Evolutionary conservation across 2,329 filamentous ascomycete genomes (phyloP).

Genomic region (Myriosclerotinia curreyana): DNA sequence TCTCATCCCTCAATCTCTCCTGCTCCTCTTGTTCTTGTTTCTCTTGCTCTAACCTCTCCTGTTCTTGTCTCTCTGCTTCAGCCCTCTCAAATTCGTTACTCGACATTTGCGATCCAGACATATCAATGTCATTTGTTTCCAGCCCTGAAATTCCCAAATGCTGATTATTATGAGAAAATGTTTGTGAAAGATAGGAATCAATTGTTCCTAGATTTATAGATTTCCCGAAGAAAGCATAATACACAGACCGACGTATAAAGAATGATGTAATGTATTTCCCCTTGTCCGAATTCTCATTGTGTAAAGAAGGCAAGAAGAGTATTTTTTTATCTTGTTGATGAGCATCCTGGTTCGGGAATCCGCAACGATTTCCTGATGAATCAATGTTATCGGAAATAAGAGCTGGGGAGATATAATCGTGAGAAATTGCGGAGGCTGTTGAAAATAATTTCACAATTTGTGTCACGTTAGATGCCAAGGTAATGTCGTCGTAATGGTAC

Average conservation of each 20-base stretch:
- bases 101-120: no score
- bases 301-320: conserved; percentile 25
- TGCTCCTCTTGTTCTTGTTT: conserved; percentile 8
- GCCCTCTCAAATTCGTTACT: background rate
- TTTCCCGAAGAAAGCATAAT: conserved; percentile 26
- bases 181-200: no score
- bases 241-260: conserved; percentile 26
- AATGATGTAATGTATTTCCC: conserved; percentile 25
- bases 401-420: background rate
- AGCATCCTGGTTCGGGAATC: background rate
- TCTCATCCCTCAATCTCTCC: conserved; percentile 10
- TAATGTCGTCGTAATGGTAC: no score
- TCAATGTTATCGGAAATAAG: background rate
- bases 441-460: no score
- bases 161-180: no score
- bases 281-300: conserved; percentile 19
- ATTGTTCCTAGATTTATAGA: background rate
- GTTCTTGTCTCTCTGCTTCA: conserved; percentile 1
- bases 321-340: conserved; percentile 17
- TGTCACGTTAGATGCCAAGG: no score
- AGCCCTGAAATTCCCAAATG: no score
- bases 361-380: background rate
- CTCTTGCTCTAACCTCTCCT: conserved; percentile 13
- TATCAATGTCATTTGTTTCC: no score
- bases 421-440: background rate